These are phyloP conservation scores for Globisporangium echinulatum DNA, from an alignment of 352 stramenopile genomes.

Conservation along the genomic window DNA sequence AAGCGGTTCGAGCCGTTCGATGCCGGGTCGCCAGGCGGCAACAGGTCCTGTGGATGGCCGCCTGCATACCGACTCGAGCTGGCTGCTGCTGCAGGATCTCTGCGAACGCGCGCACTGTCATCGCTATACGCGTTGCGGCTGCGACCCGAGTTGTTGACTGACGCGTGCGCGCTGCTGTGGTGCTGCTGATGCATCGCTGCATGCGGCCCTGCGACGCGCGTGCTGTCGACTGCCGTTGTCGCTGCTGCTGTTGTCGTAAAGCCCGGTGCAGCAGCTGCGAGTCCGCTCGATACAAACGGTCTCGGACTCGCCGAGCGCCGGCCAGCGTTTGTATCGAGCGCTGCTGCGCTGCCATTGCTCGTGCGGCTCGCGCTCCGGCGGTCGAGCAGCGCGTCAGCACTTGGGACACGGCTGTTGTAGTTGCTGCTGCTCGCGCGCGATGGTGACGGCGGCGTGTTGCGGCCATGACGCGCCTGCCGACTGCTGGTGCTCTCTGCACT, in stretches of 20 bases:
- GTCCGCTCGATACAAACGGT: too few species aligned
- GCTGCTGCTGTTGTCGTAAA: neutral
- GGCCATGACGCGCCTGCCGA: neutral
- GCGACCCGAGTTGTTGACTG: too few species aligned
- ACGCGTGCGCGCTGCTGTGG: too few species aligned
- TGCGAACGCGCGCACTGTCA: neutral
- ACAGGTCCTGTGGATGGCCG: too few species aligned
- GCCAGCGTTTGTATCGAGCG: neutral
- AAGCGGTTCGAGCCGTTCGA: neutral
- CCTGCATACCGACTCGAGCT: neutral
- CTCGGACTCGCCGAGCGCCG: too few species aligned
- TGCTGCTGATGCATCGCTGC: too few species aligned
- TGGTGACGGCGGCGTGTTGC: constrained; percentile 8
- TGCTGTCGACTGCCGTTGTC: neutral
- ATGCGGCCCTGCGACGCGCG: too few species aligned
- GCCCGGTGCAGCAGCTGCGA: too few species aligned
- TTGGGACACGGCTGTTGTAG: neutral
- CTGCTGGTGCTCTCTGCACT: too few species aligned
- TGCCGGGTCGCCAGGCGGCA: too few species aligned
- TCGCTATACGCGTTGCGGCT: too few species aligned
- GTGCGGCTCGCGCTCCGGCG: constrained; percentile 1
- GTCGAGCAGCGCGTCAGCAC: neutral
- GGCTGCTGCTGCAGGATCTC: neutral
- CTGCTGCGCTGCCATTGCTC: neutral
- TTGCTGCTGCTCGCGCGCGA: constrained; percentile 1